phyloP scores from a whole-genome alignment of 352 stramenopile species.

The Pelagophyceae sp. region DNA sequence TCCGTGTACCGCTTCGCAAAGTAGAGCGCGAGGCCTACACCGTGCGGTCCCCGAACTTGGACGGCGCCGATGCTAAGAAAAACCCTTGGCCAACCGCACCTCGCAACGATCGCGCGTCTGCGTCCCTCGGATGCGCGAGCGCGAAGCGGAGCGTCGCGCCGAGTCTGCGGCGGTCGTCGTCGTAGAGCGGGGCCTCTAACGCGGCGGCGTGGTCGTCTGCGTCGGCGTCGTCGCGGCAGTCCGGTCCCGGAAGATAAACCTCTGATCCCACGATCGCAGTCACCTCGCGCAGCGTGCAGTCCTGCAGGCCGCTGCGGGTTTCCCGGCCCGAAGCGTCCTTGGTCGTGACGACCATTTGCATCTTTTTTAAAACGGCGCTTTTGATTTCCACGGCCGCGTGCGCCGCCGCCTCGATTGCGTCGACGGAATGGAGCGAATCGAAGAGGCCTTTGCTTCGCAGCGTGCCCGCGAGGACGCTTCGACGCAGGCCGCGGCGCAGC shows the following conservation, averaged over 20 bases:
- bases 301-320: too few relatives aligned
- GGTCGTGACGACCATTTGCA: too few relatives aligned
- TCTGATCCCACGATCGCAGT: too few relatives aligned
- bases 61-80: too few relatives aligned
- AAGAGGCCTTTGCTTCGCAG: slow-evolving; percentile 25
- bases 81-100: too few relatives aligned
- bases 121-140: neutral
- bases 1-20: neutral
- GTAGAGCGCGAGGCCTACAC: neutral
- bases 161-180: neutral
- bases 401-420: slow-evolving; percentile 29
- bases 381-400: slow-evolving; percentile 27
- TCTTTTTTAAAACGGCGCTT: too few relatives aligned
- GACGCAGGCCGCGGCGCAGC: neutral
- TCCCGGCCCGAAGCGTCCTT: too few relatives aligned
- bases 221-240: neutral
- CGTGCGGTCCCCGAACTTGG: too few relatives aligned
- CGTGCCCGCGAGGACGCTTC: neutral
- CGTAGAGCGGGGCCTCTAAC: neutral
- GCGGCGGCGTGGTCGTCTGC: neutral
- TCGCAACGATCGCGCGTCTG: neutral
- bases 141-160: neutral
- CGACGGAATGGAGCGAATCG: slow-evolving; percentile 23
- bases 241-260: neutral
- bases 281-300: too few relatives aligned